Base-by-base conservation (phyloP, 805 yeast species). In the Starmera amethionina region DNA sequence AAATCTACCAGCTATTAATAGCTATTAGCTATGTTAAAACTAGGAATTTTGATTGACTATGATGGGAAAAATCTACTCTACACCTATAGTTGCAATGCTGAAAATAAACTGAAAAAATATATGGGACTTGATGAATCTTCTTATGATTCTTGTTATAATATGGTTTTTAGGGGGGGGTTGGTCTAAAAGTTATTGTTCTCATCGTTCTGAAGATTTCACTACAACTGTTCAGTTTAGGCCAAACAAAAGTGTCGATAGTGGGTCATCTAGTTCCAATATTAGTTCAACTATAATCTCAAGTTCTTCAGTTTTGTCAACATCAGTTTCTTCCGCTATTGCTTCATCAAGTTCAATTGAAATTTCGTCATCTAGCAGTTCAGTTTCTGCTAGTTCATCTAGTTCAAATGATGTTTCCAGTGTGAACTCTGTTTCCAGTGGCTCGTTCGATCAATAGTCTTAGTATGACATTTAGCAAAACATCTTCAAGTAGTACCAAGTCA, bases 61-160 rank as follows among this genome's bases (percentile, higher is more conserved):
- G 33, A 22, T 18, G 50, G 47, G 5, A 30, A 28, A 9, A 38
- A 30, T 4, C 38, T 40, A 33, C 10, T 44, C 7, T 42, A 43
- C 35, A 30, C 41, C 1, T 43, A 41, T 30, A 7, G 31, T 10
- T 47, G 50, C 37, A 3, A n/a, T 12, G 22, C 35, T n/a, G 18
- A 12, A 13, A 16, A 34, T 11, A 11, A n/a, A 8, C 14, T 35
- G n/a, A 28, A 39, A 37, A 33, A 9, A 4, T 19, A 31, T 30
- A 8, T 37, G 11, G 25, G 30, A 7, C 32, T 41, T 15, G 41
- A 40, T 32, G 9, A 6, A 4, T 41, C 30, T 2, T 25, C 22
- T 9, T 36, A 30, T 15, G 39, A 13, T 30, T 8, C 34, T 18
- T 36, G 39, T 30, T 13, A 4, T 22, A 22, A 29, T 18, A 35